Evolutionary conservation across 345 rosid species (phyloP), one percentile per base, ranked within the genome.

Genomic region (Clausena lansium): DNA sequence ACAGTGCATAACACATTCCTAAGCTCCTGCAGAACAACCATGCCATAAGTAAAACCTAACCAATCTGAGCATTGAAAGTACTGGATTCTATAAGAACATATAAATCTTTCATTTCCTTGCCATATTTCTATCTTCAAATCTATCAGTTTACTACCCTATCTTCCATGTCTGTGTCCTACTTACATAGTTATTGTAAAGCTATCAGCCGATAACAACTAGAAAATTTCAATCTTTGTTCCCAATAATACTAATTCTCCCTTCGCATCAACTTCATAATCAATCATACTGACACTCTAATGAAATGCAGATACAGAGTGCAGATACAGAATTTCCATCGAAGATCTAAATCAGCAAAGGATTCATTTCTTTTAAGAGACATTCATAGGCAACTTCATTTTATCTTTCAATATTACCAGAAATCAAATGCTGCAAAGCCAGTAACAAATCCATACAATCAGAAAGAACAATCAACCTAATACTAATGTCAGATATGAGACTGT

Each of bases 11-110:
- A 76, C 39, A 81, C 80, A 50, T 24, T 57, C 71, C 76, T 83
- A 71, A 85, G 86, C 76, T 85, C 86, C 88, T 85, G 81, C 32
- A 73, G 24, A 71, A 32, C 2, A 71, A 30, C 14, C 15, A 30
- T 20, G 25, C 41, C 19, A 25, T 50, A 50, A 28, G 5, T 50
- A 50, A 58, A 70, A 10, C 14, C 32, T 41, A 47, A 25, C 15
- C 22, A 69, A 2, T 9, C 50, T 15, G 20, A 27, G 20, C 72
- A 13, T 27, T 9, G 7, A 47, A 11, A 50, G 13, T 9, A 11
- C 17, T 8, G 6, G 6, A 15, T 50, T 70, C 9, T 3, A 14
- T 25, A 45, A 69, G 22, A 25, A 15, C 58, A 69, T 45, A 45
- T 14, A 38, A 25, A 38, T 22, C 0, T 62, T 62, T 60, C 25